phyloP scores from a whole-genome alignment of 257 asterid genomes.

The Cruciata laevipes region DNA sequence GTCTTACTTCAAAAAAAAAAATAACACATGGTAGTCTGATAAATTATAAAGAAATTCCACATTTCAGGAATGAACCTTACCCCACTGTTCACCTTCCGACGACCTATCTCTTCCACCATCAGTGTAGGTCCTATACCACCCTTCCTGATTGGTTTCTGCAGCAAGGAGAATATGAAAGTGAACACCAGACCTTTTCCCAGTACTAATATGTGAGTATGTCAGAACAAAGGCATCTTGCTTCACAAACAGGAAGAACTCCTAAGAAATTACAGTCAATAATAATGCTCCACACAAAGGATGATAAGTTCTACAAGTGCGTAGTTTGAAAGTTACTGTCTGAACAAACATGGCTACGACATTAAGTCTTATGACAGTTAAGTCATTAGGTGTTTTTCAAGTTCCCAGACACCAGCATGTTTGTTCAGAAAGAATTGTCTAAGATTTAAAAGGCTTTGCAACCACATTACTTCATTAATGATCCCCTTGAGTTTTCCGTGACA shows the following conservation, averaged over 20 bases:
- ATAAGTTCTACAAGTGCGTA: neutral
- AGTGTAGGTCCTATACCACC: conserved; percentile 78
- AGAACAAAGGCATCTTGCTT: neutral
- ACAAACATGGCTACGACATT: neutral
- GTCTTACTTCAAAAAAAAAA: too few species aligned
- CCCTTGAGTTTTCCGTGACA: neutral
- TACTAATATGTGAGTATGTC: neutral
- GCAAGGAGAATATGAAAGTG: conserved; percentile 7
- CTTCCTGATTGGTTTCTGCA: conserved; percentile 93
- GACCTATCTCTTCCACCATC: conserved; percentile 91
- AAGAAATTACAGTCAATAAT: too few species aligned
- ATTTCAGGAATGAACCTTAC: conserved; percentile 39
- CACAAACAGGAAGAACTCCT: neutral
- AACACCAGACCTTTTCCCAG: neutral
- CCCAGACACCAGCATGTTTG: neutral
- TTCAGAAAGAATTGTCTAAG: neutral
- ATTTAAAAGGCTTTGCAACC: neutral
- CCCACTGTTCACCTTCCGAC: conserved; percentile 61
- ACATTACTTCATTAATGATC: neutral
- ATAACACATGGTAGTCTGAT: neutral
- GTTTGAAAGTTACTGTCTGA: neutral
- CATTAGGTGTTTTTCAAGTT: neutral
- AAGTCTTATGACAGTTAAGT: too few species aligned
- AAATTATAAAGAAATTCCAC: too few species aligned
- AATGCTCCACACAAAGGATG: neutral